Evolutionary conservation across 140 eudicot species (phyloP).

Genomic region (Eryngium alpinum): DNA sequence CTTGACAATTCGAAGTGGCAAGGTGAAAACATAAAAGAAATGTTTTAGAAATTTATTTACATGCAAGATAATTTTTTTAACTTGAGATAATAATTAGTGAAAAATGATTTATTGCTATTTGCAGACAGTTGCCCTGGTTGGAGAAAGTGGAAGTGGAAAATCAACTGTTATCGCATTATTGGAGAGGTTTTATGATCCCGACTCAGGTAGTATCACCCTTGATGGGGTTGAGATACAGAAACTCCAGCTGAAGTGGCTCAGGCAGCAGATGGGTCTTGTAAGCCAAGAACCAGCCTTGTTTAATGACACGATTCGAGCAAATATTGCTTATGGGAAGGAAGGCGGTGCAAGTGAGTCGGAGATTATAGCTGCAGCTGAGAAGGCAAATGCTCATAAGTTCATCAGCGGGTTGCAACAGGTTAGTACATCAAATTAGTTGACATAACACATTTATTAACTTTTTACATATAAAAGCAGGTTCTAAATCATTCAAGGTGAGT

Average conservation of each 20-base stretch:
- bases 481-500: too few relatives aligned
- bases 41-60: background rate
- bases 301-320: slow-evolving; percentile 78
- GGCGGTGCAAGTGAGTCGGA: slow-evolving; percentile 77
- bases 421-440: background rate
- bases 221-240: slow-evolving; percentile 63
- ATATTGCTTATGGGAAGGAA: slow-evolving; percentile 79
- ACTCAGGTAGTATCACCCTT: slow-evolving; percentile 55
- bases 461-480: background rate
- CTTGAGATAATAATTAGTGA: too few relatives aligned
- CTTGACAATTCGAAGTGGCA: slow-evolving; percentile 73
- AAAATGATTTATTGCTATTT: background rate
- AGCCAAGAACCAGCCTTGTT: slow-evolving; percentile 85
- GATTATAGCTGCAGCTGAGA: slow-evolving; percentile 62
- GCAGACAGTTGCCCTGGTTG: slow-evolving; percentile 84
- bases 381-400: slow-evolving; percentile 92
- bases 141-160: slow-evolving; percentile 94
- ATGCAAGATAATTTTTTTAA: background rate
- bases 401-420: slow-evolving; percentile 67
- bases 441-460: background rate
- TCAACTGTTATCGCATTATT: slow-evolving; percentile 71
- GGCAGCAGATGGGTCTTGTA: slow-evolving; percentile 85
- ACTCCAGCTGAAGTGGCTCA: slow-evolving; percentile 67
- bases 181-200: slow-evolving; percentile 76
- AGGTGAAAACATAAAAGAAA: slow-evolving; percentile 25